Percentiles rank a stretch among this genome's conserved stretches.
Conservation (phyloP, 1,284 basidiomycete species). For the Ganoderma sp. region DNA sequence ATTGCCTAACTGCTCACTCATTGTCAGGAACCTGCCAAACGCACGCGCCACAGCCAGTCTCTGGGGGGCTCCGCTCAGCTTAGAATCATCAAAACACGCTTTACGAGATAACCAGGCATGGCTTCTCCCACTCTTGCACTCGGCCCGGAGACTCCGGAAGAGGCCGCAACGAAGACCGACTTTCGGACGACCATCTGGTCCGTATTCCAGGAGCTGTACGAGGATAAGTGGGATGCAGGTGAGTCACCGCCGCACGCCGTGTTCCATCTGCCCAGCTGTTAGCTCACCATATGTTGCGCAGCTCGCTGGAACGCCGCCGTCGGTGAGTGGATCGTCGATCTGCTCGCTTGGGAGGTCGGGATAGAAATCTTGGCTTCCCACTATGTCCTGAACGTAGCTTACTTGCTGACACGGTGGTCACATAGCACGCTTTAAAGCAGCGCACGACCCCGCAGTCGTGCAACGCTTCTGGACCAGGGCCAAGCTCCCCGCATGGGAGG, state of each 20-base stretch:
- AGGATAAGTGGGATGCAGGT: conserved; percentile 43
- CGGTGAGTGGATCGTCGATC: conserved; percentile 27
- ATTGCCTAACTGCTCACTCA: conserved; percentile 6
- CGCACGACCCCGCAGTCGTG: conserved; percentile 37
- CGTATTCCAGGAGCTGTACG: conserved; percentile 41
- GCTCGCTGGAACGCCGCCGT: conserved; percentile 40
- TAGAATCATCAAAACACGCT: neutral
- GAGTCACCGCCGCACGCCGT: neutral
- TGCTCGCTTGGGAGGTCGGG: conserved; percentile 5
- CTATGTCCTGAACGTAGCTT: neutral
- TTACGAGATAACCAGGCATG: neutral
- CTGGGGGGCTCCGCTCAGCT: conserved; percentile 2
- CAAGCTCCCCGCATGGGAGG: conserved; percentile 41
- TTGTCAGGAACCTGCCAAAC: neutral
- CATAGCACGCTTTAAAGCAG: conserved; percentile 35
- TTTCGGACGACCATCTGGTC: conserved; percentile 40
- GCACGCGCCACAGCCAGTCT: neutral
- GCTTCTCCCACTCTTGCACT: neutral
- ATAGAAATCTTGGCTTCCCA: neutral
- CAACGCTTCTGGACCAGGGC: conserved; percentile 38
- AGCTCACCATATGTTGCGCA: conserved; percentile 14
- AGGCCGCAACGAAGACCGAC: conserved; percentile 39
- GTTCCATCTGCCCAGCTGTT: neutral
- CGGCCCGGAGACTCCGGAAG: conserved; percentile 34
- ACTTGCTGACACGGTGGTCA: neutral